phyloP scores from a whole-genome alignment of 306 rosid genomes.

The Begonia fuchsioides region DNA sequence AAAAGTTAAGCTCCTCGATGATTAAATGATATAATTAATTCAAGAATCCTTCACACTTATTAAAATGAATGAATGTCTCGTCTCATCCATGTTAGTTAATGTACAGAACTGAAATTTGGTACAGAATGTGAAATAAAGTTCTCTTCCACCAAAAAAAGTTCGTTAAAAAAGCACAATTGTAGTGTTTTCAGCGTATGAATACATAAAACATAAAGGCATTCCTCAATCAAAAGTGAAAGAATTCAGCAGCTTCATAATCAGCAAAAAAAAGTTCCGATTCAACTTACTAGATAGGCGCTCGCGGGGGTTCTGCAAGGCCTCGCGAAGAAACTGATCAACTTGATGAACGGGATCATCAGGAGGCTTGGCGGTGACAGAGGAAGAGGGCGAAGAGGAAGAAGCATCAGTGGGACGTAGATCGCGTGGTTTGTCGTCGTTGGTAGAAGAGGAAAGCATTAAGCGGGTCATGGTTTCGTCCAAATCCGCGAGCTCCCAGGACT shows the following conservation, averaged over 20 bases:
- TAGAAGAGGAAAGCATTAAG: constrained; percentile 46
- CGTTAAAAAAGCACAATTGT: too few species aligned
- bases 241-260: too few species aligned
- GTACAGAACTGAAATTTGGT: too few species aligned
- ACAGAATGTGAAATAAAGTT: too few species aligned
- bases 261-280: too few species aligned
- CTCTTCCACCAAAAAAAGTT: too few species aligned
- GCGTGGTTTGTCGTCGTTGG: constrained; percentile 23
- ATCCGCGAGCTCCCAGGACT: constrained; percentile 90
- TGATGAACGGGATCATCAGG: constrained; percentile 44
- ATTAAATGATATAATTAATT: too few species aligned
- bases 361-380: constrained; percentile 15
- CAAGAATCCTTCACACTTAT: too few species aligned
- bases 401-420: constrained; percentile 7
- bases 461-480: constrained; percentile 74
- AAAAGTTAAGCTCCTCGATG: too few species aligned
- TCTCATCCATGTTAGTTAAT: background rate
- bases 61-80: background rate
- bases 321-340: constrained; percentile 89
- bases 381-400: constrained; percentile 11
- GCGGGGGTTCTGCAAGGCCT: constrained; percentile 91
- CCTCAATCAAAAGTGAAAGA: too few species aligned
- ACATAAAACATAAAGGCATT: too few species aligned
- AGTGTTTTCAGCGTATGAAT: too few species aligned
- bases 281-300: constrained; percentile 81